phyloP scores from a whole-genome alignment of 139 green algal species.

The Raphidocelis subcapitata region DNA sequence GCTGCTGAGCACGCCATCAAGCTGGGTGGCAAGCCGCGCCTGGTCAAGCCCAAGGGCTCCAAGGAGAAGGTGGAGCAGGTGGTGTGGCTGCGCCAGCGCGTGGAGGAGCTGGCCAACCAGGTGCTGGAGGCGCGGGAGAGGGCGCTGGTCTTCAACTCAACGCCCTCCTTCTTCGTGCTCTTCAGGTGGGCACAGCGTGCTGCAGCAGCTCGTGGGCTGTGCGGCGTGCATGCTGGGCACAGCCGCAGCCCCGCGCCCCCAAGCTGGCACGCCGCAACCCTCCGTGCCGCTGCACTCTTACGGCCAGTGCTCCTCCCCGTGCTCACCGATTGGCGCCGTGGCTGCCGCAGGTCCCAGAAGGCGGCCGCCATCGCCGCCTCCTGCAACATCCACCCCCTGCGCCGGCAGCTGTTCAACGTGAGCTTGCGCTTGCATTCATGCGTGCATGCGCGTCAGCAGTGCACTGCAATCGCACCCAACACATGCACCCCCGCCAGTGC shows the following conservation, averaged over 20 bases:
- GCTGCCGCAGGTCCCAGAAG: conserved; percentile 11
- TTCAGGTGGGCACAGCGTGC: conserved; percentile 14
- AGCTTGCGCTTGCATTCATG: too few species aligned
- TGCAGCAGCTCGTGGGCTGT: too few species aligned
- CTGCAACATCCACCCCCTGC: conserved; percentile 34
- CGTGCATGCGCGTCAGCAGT: too few species aligned
- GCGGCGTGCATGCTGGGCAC: background rate
- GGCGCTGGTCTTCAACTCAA: conserved; percentile 15
- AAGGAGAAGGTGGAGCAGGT: conserved; percentile 18
- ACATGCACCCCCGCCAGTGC: too few species aligned
- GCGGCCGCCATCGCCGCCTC: conserved; percentile 26
- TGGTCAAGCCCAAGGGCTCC: background rate
- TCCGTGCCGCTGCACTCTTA: too few species aligned
- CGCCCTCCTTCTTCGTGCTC: conserved; percentile 30
- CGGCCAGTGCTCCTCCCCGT: too few species aligned
- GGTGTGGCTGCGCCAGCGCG: background rate
- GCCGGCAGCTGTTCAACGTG: conserved; percentile 26
- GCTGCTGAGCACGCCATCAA: background rate
- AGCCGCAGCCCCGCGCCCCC: too few species aligned
- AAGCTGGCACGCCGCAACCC: too few species aligned
- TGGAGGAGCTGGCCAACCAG: background rate
- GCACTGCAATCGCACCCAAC: too few species aligned
- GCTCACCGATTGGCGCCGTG: background rate
- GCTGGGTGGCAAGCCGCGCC: too few species aligned
- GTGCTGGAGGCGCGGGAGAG: conserved; percentile 14